phyloP scores from a whole-genome alignment of 1,284 basidiomycete species.

The Rhizoctonia solani region DNA sequence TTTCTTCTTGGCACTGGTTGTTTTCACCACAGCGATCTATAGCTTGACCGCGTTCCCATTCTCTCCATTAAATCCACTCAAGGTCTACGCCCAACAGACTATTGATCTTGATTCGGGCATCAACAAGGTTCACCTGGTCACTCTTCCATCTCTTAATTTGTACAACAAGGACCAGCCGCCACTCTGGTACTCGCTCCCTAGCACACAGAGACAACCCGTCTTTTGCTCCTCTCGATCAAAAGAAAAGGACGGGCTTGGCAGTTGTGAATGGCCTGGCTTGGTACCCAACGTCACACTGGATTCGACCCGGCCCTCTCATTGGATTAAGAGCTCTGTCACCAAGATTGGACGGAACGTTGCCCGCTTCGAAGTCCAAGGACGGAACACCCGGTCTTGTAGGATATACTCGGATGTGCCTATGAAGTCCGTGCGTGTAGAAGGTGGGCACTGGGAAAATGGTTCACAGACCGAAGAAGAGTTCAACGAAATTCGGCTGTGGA shows the following conservation, averaged over 20 bases:
- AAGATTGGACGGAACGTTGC: constrained; percentile 44
- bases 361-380: constrained; percentile 53
- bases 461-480: constrained; percentile 52
- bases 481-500: constrained; percentile 62
- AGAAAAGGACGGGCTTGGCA: constrained; percentile 36
- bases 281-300: constrained; percentile 39
- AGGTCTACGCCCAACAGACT: constrained; percentile 67
- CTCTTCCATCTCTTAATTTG: constrained; percentile 50
- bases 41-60: constrained; percentile 64
- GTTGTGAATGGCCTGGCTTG: constrained; percentile 48
- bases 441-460: constrained; percentile 44
- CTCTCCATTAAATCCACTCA: constrained; percentile 60
- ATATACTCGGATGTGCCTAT: constrained; percentile 61
- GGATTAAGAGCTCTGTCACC: constrained; percentile 44
- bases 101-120: constrained; percentile 51
- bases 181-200: too few relatives aligned
- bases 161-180: constrained; percentile 50
- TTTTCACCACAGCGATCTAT: constrained; percentile 53
- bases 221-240: too few relatives aligned
- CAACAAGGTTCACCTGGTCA: constrained; percentile 51
- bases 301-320: not conserved
- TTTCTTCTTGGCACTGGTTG: constrained; percentile 49
- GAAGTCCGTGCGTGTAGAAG: constrained; percentile 48
- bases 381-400: constrained; percentile 66
- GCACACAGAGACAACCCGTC: too few relatives aligned